Percentiles rank a stretch among this genome's conserved stretches.
Conservation (phyloP, 345 rosid genomes). For the Aquilaria yunnanensis region DNA sequence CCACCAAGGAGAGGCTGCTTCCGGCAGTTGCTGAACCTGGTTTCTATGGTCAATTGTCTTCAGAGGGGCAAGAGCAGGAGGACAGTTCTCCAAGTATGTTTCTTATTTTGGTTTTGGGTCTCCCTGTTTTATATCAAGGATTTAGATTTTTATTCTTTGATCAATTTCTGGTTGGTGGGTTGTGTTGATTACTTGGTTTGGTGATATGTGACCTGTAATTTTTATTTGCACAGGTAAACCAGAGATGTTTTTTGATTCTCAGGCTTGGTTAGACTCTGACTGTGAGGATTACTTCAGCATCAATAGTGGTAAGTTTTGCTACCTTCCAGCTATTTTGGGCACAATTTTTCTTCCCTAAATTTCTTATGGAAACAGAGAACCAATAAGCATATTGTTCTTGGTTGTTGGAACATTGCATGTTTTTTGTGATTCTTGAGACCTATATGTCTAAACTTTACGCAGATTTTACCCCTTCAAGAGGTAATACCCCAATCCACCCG, state of each 20-base stretch:
- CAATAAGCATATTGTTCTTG: no score
- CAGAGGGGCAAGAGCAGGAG: conserved; percentile 1
- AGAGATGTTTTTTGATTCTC: conserved; percentile 51
- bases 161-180: no score
- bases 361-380: no score
- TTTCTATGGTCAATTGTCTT: conserved; percentile 14
- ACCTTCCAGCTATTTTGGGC: no score
- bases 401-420: no score
- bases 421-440: no score
- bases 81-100: conserved; percentile 25
- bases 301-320: conserved; percentile 37
- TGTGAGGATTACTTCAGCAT: conserved; percentile 59
- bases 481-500: conserved; percentile 33
- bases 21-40: conserved; percentile 8
- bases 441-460: background rate
- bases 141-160: no score
- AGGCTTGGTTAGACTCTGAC: conserved; percentile 57
- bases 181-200: no score
- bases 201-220: no score
- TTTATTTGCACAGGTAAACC: conserved; percentile 30
- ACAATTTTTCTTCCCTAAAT: no score
- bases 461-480: conserved; percentile 37
- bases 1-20: no score
- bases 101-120: conserved; percentile 1
- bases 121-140: no score